Conservation (phyloP, 2,329 filamentous ascomycete genomes). For the Berkeleyomyces basicola region DNA sequence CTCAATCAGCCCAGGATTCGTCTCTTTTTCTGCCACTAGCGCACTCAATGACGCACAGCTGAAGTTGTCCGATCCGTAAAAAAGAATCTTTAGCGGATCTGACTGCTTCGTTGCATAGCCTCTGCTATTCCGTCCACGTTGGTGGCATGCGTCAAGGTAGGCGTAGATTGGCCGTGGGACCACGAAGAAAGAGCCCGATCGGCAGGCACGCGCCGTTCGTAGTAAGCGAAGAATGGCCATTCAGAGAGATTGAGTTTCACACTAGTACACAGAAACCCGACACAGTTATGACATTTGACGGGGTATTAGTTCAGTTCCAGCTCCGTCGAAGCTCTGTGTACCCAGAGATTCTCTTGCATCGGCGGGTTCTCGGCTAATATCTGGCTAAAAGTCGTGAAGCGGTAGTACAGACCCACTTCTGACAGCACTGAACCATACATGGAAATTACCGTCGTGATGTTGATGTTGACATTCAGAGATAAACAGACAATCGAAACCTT, state of each 20-base stretch:
- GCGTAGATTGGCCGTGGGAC: not conserved
- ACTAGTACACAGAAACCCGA: no score
- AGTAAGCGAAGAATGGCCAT: not conserved
- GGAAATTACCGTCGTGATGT: no score
- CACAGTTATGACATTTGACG: no score
- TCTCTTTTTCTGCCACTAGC: slow-evolving; percentile 42
- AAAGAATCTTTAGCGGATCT: slow-evolving; percentile 65
- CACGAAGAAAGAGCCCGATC: not conserved
- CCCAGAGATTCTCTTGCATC: no score
- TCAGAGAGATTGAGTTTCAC: not conserved
- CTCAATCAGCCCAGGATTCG: slow-evolving; percentile 38
- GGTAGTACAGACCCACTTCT: no score
- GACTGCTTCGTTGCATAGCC: slow-evolving; percentile 17
- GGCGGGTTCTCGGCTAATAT: no score
- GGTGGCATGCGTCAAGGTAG: not conserved
- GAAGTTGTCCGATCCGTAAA: slow-evolving; percentile 87
- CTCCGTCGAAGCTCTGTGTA: no score
- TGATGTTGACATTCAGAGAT: no score
- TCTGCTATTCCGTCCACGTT: not conserved
- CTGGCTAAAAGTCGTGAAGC: no score
- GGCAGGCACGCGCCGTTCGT: not conserved
- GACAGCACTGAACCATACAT: no score
- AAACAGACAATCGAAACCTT: no score
- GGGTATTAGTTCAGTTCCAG: no score
- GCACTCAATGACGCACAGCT: slow-evolving; percentile 63